Percentiles rank a stretch among this genome's conserved stretches.
Conservation (phyloP, 371 early-diverging fungal species). For the Mortierella sp. region DNA sequence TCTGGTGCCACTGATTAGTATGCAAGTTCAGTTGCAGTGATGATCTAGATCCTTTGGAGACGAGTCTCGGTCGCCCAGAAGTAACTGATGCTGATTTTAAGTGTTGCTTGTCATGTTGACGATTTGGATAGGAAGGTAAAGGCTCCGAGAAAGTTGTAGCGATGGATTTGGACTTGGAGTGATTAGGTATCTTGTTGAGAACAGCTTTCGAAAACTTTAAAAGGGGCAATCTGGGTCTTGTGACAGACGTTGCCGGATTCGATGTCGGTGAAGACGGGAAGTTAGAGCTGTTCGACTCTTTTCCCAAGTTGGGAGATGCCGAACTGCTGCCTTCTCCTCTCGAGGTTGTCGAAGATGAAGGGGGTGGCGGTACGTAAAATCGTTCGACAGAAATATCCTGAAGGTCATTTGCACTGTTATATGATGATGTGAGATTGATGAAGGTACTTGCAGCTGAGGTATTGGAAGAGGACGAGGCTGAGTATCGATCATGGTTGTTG, state of each 20-base stretch:
- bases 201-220: neutral
- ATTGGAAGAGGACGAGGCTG: constrained; percentile 9
- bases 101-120: constrained; percentile 5
- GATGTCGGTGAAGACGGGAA: neutral
- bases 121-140: too few species aligned
- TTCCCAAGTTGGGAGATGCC: too few species aligned
- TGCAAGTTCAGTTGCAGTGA: constrained; percentile 27
- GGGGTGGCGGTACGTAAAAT: neutral
- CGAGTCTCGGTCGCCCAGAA: constrained; percentile 13
- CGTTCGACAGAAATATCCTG: neutral
- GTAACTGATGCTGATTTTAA: constrained; percentile 8
- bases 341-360: neutral
- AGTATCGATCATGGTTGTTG: constrained; percentile 11
- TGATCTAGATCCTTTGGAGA: constrained; percentile 12
- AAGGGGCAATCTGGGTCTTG: neutral
- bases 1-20: constrained; percentile 1
- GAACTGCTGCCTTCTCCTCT: neutral
- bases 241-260: too few species aligned
- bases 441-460: constrained; percentile 11
- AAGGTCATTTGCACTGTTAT: neutral
- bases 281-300: neutral
- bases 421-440: constrained; percentile 11
- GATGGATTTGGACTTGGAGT: neutral
- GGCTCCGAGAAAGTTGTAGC: too few species aligned
- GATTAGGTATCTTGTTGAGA: neutral